phyloP scores from a whole-genome alignment of 495 filamentous ascomycete species.

The Podospora anserina region DNA sequence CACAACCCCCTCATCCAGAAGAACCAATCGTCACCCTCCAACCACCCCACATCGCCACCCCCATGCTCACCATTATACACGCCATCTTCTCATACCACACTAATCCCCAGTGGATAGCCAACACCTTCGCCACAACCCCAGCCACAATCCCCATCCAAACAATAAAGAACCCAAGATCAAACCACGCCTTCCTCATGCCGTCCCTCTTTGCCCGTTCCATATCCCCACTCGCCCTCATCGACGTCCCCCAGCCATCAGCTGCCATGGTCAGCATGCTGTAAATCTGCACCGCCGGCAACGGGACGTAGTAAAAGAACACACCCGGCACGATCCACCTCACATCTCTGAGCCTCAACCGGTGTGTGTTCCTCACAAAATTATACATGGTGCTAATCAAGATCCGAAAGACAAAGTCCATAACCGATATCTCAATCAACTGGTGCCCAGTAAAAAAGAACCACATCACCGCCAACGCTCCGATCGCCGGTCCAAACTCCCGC shows the following conservation, averaged over 20 bases:
- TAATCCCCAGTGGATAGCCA: not conserved
- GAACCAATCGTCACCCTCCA: constrained; percentile 12
- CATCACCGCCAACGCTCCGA: constrained; percentile 12
- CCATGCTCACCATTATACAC: not conserved
- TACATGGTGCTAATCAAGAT: constrained; percentile 10
- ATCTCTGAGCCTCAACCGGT: constrained; percentile 2
- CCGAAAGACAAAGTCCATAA: constrained; percentile 9
- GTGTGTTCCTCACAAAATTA: constrained; percentile 13
- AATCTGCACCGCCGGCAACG: constrained; percentile 15
- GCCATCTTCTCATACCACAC: constrained; percentile 11
- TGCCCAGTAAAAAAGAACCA: constrained; percentile 17
- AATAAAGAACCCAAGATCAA: constrained; percentile 19
- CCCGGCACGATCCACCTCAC: constrained; percentile 12
- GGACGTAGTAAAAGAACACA: constrained; percentile 19
- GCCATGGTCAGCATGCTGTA: constrained; percentile 21
- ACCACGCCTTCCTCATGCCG: constrained; percentile 12
- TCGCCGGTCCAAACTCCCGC: constrained; percentile 17
- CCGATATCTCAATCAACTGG: constrained; percentile 1
- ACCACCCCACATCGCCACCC: constrained; percentile 1
- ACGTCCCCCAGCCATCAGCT: constrained; percentile 17
- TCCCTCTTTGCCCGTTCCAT: constrained; percentile 13
- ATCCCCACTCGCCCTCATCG: constrained; percentile 16
- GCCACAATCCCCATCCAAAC: constrained; percentile 18
- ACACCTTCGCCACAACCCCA: constrained; percentile 7
- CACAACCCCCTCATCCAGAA: not conserved